Percentiles rank a stretch among this genome's conserved stretches.
These are phyloP conservation scores for Aspergillus sp. DNA, from an alignment of 2,329 filamentous ascomycete species.

Conservation along the genomic window DNA sequence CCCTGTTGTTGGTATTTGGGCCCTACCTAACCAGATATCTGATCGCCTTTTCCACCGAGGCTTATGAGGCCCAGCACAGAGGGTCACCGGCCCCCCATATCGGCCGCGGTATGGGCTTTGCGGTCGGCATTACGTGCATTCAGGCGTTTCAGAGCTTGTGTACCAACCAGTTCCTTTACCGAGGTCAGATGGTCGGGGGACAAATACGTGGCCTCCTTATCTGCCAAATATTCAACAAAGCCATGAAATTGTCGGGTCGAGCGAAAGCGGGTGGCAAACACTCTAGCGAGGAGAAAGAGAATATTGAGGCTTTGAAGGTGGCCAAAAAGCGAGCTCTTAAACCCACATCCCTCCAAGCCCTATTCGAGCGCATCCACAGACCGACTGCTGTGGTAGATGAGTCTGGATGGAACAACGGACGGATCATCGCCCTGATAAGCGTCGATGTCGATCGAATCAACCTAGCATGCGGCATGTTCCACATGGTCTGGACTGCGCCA, in stretches of 20 bases:
- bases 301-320: constrained; percentile 38
- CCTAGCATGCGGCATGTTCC: constrained; percentile 82
- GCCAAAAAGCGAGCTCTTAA: no score
- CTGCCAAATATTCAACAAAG: constrained; percentile 84
- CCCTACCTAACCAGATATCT: no score
- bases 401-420: constrained; percentile 84
- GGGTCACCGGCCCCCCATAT: no score
- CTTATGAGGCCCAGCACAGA: no score
- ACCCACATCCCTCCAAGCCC: no score
- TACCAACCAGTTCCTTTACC: constrained; percentile 89
- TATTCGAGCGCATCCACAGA: constrained; percentile 20
- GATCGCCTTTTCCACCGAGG: no score
- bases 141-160: constrained; percentile 30
- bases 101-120: no score
- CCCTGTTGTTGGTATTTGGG: no score
- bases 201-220: constrained; percentile 79
- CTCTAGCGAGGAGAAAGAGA: constrained; percentile 46
- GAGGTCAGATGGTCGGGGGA: constrained; percentile 87
- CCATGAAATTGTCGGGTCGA: constrained; percentile 81
- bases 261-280: constrained; percentile 77
- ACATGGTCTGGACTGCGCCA: constrained; percentile 86
- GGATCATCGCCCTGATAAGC: constrained; percentile 90
- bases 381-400: constrained; percentile 44
- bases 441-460: constrained; percentile 93
- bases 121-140: no score